Evolutionary conservation across 2,329 filamentous ascomycete genomes (phyloP), one percentile per base, ranked within the genome.

Genomic region (Neodidymelliopsis sp.): DNA sequence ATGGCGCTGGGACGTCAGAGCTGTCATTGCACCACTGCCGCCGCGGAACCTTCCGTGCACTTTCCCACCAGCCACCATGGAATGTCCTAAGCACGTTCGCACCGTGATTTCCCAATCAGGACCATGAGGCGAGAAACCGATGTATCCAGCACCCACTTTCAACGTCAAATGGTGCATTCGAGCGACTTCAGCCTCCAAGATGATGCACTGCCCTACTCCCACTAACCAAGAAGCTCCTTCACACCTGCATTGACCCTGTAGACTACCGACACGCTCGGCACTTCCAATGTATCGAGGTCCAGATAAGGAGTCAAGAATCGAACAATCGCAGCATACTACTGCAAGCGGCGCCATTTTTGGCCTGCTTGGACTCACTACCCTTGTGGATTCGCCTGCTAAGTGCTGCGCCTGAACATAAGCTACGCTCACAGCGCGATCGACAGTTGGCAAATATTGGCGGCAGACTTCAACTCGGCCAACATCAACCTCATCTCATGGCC

Each of bases 1-100:
- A 24, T 31, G 38, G 29, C 30, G 41, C 54, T 51, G 43, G 41
- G 49, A 56, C 46, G 35, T 60, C 55, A 54, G 34, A 47, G 28
- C 53, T 58, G 55, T 53, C 55, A 58, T 37, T 46, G 38, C 42
- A 43, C 22, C 25, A 27, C 25, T 45, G 35, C 33, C 47, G 30
- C 35, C 15, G 46, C 46, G 49, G 54, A 20, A 44, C 23, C 22
- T 56, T 11, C 52, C 43, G 38, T 35, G 34, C 20, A 38, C 22
- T 13, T 29, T 40, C 48, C 36, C 27, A 35, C 44, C 43, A 52
- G 45, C 43, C 6, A 23, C 45, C 38, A 22, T 22, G 24, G 10
- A 29, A 4, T 11, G 3, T 15, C 31, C 24, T 34, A 20, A 37
- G n/a, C 16, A 24, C 35, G 22, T 30, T 27, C 16, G 49, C 34